Evolutionary conservation across 2,329 filamentous ascomycete species (phyloP), one percentile per base, ranked within the genome.

Genomic region (Huntiella decipiens): DNA sequence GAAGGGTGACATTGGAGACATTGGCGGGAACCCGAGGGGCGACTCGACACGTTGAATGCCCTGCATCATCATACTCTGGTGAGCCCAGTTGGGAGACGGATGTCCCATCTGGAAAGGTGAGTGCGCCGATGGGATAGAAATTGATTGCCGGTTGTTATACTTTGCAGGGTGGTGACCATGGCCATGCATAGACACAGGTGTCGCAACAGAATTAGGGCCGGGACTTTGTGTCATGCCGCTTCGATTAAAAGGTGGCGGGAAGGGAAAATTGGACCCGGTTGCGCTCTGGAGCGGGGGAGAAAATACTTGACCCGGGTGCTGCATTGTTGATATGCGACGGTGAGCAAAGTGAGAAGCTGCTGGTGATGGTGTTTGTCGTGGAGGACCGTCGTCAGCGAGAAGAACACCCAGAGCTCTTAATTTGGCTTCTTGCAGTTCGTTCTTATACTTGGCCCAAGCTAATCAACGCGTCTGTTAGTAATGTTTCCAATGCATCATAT

Each of bases 371-470:
- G 48, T 43, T 12, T 71, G 65, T 50, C 72, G 63, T 22, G 65
- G 63, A 8, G 77, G 74, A 44, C 91, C 83, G 4, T 85, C 79
- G 42, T 80, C 77, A 33, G 77, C 82, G 50, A 83, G 70, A 13
- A 77, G 86, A 10, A 96, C 91, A 52, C 91, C 91, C 46, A 98
- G 70, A 43, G 88, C 87, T 51, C 86, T 78, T 44, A 98, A 68
- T 63, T 95, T 98, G 50, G 88, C 85, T 63, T 98, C 91, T 53
- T 83, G 77, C 33, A 96, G 66, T 53, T 81, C 79, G 46, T 81
- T 73, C 49, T 87, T 81, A 60, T 96, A 94, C 19, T 76, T 68
- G 56, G 84, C 80, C 73, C 73, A 77, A 1, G 71, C 69, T 69
- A 38, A n/a, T 4, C n/a, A 36, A 38, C 10, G 17, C 8, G 4